Percentiles rank a stretch among this genome's conserved stretches.
phyloP scores from a whole-genome alignment of 192 early-diverging fungal genomes.

The Linnemannia zychae region DNA sequence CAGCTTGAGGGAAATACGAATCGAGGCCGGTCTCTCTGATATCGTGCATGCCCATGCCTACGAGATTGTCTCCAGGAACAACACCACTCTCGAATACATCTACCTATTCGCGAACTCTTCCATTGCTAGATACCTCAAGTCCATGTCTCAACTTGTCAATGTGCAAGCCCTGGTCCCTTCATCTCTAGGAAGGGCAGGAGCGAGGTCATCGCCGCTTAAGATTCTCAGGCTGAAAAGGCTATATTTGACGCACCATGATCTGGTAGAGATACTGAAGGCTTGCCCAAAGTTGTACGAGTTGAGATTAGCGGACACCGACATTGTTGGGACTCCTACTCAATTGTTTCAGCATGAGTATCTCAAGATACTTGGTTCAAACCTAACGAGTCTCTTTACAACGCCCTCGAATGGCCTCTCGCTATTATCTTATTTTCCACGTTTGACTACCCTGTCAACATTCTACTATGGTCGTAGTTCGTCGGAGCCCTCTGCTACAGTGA shows the following conservation, averaged over 20 bases:
- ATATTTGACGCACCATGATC: background rate
- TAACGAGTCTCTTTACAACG: background rate
- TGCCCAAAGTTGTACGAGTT: background rate
- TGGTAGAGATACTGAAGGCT: background rate
- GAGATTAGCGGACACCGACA: background rate
- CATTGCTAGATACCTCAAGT: background rate
- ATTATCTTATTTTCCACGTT: background rate
- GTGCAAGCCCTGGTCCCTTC: background rate
- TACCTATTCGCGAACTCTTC: background rate
- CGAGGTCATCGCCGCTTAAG: background rate
- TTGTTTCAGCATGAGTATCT: background rate
- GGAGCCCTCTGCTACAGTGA: background rate
- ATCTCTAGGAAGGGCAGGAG: background rate
- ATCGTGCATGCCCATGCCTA: background rate
- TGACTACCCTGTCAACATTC: background rate
- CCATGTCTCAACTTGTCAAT: background rate
- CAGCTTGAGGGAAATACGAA: background rate
- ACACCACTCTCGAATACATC: background rate
- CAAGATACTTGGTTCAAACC: background rate
- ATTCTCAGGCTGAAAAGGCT: background rate
- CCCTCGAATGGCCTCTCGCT: background rate
- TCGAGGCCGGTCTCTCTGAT: background rate
- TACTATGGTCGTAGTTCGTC: background rate
- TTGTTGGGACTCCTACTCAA: background rate
- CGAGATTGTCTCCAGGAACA: background rate